Evolutionary conservation across 1,139 yeast species (phyloP), one percentile per base, ranked within the genome.

Genomic region (Protomyces inouyei): DNA sequence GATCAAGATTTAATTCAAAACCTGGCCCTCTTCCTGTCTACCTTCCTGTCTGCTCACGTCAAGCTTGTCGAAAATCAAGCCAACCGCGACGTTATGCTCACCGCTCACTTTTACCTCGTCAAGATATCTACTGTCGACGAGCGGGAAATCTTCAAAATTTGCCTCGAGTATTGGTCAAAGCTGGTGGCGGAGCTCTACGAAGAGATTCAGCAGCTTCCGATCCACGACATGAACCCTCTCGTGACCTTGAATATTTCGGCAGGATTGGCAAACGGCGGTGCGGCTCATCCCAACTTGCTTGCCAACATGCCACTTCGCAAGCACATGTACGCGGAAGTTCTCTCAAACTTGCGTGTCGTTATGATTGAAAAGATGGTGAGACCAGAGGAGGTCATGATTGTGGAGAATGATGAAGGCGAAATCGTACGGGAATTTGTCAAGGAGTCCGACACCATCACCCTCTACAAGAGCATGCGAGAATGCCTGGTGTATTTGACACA

Each of bases 371-470:
- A 89, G 73, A 95, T 93, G 98, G 98, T 90, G 1, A 86, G 96
- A 75, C 99, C 99, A 0, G 98, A 93, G 77, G 99, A 93, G 53
- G 68, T 69, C 64, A 81, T 93, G 68, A 85, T 93, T 77, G 97
- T 92, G 61, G 98, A 95, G 76, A 93, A 93, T 74, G 99, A 93
- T 76, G 99, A 93, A 78, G 98, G 98, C 70, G 98, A 93, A 77
- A 93, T 93, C 75, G 98, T 95, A 52, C 85, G 99, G 74, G 98
- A 93, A 74, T 92, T 93, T 71, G 97, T 93, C 67, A 91, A 89
- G 75, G 99, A 93, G 76, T 87, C 95, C 74, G 99, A 93, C 75
- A 93, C 98, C 14, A 93, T 93, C 73, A 96, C 93, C 71, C 80
- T 93, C 68, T 93, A 93, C 79, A 92, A 93, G 77, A 86, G 95